phyloP scores from a whole-genome alignment of 1,284 basidiomycete genomes.

The Ganoderma resinaceum region DNA sequence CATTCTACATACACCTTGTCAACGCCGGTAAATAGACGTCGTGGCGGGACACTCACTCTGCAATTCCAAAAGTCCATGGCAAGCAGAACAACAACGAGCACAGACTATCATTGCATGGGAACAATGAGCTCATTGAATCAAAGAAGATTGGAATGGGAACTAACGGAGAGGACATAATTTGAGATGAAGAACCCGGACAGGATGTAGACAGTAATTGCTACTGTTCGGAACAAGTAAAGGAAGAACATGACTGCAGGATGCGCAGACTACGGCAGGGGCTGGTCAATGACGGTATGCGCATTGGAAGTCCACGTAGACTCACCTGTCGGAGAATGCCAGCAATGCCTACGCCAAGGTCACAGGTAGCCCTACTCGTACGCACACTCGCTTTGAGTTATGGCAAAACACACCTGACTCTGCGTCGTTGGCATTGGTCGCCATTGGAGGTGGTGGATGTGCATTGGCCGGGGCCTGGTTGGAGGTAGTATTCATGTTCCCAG shows the following conservation, averaged over 20 bases:
- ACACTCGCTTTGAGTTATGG: not conserved
- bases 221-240: conserved; percentile 85
- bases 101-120: conserved; percentile 63
- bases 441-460: conserved; percentile 47
- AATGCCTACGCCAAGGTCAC: conserved; percentile 54
- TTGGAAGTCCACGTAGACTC: not conserved
- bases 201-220: conserved; percentile 88
- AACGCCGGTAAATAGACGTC: conserved; percentile 1
- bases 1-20: conserved; percentile 68
- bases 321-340: conserved; percentile 81
- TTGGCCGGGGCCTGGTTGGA: conserved; percentile 53
- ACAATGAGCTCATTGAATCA: conserved; percentile 2
- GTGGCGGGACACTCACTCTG: conserved; percentile 57
- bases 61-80: conserved; percentile 99
- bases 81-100: conserved; percentile 88
- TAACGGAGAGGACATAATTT: conserved; percentile 88
- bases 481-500: conserved; percentile 47
- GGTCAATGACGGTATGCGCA: conserved; percentile 4
- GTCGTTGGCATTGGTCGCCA: conserved; percentile 64
- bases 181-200: conserved; percentile 87
- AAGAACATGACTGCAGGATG: conserved; percentile 87
- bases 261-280: conserved; percentile 60
- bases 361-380: conserved; percentile 13
- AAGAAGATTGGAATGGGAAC: conserved; percentile 39
- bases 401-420: conserved; percentile 69